phyloP scores from a whole-genome alignment of 1,139 yeast species.

The Suhomyces yuchorum region DNA sequence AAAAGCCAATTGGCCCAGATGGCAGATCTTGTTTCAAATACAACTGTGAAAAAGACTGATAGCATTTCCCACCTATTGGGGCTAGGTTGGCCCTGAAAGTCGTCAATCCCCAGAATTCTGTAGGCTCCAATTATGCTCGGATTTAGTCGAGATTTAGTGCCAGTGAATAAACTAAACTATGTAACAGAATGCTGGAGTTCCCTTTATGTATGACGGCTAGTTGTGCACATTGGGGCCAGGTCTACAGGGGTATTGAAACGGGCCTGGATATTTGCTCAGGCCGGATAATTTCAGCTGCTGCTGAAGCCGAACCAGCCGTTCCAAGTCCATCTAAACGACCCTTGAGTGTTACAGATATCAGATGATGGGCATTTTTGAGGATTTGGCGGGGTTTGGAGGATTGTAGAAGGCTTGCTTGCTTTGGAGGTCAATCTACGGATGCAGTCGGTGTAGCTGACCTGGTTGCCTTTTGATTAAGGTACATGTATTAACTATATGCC shows the following conservation, averaged over 20 bases:
- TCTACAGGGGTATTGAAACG: neutral
- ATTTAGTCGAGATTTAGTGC: neutral
- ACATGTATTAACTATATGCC: slow-evolving; percentile 1
- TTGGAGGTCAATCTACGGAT: no score
- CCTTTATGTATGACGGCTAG: neutral
- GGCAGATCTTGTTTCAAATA: neutral
- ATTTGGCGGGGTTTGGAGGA: no score
- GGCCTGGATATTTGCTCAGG: neutral
- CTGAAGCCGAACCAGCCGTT: neutral
- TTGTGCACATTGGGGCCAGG: neutral
- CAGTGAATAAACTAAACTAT: neutral
- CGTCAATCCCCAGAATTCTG: no score
- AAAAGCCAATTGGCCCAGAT: no score
- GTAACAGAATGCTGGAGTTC: neutral
- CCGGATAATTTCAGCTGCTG: neutral
- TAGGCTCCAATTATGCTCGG: neutral
- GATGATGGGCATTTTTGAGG: no score
- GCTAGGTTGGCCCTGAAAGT: no score
- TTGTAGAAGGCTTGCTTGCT: no score
- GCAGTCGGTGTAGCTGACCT: no score
- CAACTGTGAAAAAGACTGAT: no score
- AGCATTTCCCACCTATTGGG: no score
- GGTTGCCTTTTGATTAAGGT: neutral
- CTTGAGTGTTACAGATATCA: no score
- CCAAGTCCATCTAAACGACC: neutral